Conservation (phyloP, 2,329 filamentous ascomycete species). For the Diaporthe amygdali region DNA sequence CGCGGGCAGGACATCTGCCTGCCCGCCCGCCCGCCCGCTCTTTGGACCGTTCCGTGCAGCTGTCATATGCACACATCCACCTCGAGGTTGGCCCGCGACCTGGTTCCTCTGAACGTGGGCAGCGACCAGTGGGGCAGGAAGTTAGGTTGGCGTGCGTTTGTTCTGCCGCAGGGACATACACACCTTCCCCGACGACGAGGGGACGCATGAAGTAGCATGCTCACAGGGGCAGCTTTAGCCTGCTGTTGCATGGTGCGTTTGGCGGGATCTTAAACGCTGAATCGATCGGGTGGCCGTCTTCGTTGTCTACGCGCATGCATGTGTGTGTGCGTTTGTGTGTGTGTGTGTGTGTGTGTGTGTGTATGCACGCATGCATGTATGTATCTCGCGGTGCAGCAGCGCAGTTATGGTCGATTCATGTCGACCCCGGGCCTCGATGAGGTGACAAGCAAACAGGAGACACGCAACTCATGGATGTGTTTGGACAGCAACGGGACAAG, state of each 20-base stretch:
- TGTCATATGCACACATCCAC: conserved; percentile 5
- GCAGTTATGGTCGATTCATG: background rate
- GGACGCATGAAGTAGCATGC: too few relatives aligned
- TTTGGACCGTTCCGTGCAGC: conserved; percentile 1
- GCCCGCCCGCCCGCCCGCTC: background rate
- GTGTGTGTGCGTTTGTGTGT: background rate
- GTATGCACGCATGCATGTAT: background rate
- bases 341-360: background rate
- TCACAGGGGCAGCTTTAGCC: background rate
- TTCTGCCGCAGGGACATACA: background rate
- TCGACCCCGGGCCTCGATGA: background rate
- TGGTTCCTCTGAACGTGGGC: background rate
- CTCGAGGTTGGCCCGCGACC: background rate
- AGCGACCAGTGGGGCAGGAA: background rate
- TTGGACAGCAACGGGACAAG: background rate
- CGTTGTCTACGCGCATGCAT: background rate
- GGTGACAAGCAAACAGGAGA: background rate
- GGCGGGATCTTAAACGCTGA: background rate
- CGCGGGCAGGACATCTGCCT: background rate
- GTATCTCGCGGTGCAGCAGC: background rate
- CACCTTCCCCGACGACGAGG: background rate
- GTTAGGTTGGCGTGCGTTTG: background rate
- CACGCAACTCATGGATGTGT: background rate
- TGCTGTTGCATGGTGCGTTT: too few relatives aligned
- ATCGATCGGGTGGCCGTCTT: background rate